Base-by-base conservation (phyloP, 202 grass and related monocot genomes). In the Schoenoplectus triqueter region DNA sequence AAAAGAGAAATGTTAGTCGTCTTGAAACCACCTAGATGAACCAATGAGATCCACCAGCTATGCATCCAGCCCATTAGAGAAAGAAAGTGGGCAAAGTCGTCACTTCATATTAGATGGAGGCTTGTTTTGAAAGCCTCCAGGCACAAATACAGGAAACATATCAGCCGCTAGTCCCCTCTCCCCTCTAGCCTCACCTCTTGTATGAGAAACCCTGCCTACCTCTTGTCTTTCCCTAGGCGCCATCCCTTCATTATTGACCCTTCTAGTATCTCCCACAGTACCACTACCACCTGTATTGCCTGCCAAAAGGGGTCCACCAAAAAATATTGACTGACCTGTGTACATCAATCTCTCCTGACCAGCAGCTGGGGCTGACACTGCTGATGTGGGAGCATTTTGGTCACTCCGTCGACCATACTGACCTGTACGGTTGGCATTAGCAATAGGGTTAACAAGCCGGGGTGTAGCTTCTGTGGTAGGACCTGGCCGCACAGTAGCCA, bases 291-390 rank as follows among this genome's bases (percentile, higher is more conserved):
- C 78, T 4, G 87, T 83, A 49, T 87, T 87, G 64, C 81, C 81
- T 42, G 81, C 48, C 20, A 99, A 60, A 76, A 99, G 94, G 55
- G 96, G 96, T 2, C 96, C 96, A 5, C 93, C 96, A 59, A 94
- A 99, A 92, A 99, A 99, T 87, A 99, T 99, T 0, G 93, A 95
- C 21, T 92, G 96, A 6, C 93, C 90, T 0, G 86, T 94, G 78
- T 99, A 95, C 0, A 87, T 91, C 67, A 96, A 39, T 57, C 96
- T 89, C 84, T 92, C 96, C 3, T 84, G 89, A 63, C 86, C 89
- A 5, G 85, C 85, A 18, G 84, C 51, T 19, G 88, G 69, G 11
- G 82, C 66, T 19, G 88, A 75, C 64, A 91, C 85, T 9, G 41
- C 76, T 21, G 93, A 84, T 9, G 84, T 86, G 42, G 89, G 79